phyloP scores from a whole-genome alignment of 108 stramenopile species.

The Fistulifera solaris region DNA sequence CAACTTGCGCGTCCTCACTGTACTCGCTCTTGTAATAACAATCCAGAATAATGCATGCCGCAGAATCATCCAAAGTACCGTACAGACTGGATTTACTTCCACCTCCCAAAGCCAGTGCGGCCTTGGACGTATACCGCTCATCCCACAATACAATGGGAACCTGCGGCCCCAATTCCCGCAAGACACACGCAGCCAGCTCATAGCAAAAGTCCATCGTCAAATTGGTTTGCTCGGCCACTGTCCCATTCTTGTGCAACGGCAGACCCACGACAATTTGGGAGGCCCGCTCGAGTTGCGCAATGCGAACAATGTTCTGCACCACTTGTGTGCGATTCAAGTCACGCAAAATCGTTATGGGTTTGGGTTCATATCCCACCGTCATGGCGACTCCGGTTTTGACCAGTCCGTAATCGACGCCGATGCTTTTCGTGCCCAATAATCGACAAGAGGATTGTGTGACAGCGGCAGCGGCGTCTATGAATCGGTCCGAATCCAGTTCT shows the following conservation, averaged over 20 bases:
- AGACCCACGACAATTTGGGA: slow-evolving; percentile 58
- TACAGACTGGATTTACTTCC: slow-evolving; percentile 30
- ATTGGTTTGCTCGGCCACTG: slow-evolving; percentile 56
- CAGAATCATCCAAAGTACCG: slow-evolving; percentile 58
- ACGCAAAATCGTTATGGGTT: slow-evolving; percentile 48
- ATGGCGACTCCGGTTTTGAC: slow-evolving; percentile 69
- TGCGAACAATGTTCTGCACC: slow-evolving; percentile 26
- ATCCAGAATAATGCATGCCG: slow-evolving; percentile 79
- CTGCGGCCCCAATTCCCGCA: slow-evolving; percentile 29
- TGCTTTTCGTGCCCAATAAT: slow-evolving; percentile 37
- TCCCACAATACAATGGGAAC: slow-evolving; percentile 60
- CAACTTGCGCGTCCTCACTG: slow-evolving; percentile 31
- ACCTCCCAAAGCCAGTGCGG: slow-evolving; percentile 27
- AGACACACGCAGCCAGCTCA: slow-evolving; percentile 19
- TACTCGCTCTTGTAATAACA: slow-evolving; percentile 52
- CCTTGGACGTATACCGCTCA: slow-evolving; percentile 76
- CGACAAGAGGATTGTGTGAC: slow-evolving; percentile 19
- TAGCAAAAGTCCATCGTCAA: slow-evolving; percentile 48
- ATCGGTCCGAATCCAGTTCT: not conserved
- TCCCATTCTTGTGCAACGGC: slow-evolving; percentile 77
- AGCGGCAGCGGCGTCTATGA: slow-evolving; percentile 23
- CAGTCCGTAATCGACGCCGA: slow-evolving; percentile 78
- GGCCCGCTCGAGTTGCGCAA: slow-evolving; percentile 37
- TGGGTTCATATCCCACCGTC: slow-evolving; percentile 60
- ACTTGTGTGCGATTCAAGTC: slow-evolving; percentile 36